A percentile compares a stretch with the other conserved stretches of the same genome.
Conservation (phyloP, 805 yeast genomes). For the Saturnispora halmiae region DNA sequence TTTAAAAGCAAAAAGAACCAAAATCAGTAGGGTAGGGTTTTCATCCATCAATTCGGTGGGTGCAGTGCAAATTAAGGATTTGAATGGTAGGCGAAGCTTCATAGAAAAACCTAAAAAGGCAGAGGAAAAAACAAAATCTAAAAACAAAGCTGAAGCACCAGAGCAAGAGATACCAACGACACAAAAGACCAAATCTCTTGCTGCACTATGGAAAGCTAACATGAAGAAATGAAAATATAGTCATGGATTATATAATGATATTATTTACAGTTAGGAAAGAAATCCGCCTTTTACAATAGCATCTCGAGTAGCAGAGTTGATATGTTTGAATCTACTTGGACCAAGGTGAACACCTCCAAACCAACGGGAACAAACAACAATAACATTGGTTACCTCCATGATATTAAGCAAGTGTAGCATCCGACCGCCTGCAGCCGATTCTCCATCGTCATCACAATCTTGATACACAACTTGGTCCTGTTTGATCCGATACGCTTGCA, state of each 20-base stretch:
- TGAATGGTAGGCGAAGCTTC: not conserved
- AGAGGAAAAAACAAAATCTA: not conserved
- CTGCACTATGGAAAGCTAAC: constrained; percentile 13
- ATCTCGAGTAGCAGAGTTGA: constrained; percentile 80
- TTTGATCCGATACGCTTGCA: constrained; percentile 78
- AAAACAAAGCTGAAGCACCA: not conserved
- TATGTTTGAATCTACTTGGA: constrained; percentile 90
- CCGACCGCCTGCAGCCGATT: constrained; percentile 89
- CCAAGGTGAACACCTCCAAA: constrained; percentile 89
- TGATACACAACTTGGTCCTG: constrained; percentile 51
- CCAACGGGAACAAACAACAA: constrained; percentile 87
- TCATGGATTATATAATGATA: constrained; percentile 29
- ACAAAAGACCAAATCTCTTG: constrained; percentile 10
- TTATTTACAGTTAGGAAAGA: constrained; percentile 22
- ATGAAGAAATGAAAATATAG: constrained; percentile 14
- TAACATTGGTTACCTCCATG: constrained; percentile 75
- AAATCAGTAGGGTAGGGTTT: constrained; percentile 24
- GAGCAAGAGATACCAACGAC: constrained; percentile 12
- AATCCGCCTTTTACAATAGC: constrained; percentile 64
- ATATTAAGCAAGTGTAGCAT: constrained; percentile 63
- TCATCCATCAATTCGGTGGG: constrained; percentile 16
- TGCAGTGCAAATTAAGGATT: not conserved
- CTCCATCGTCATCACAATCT: constrained; percentile 97
- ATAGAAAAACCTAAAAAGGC: constrained; percentile 2
- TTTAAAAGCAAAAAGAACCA: constrained; percentile 15